Base-by-base conservation (phyloP, 1,284 basidiomycete genomes). In the Trichosporon ovoides region DNA sequence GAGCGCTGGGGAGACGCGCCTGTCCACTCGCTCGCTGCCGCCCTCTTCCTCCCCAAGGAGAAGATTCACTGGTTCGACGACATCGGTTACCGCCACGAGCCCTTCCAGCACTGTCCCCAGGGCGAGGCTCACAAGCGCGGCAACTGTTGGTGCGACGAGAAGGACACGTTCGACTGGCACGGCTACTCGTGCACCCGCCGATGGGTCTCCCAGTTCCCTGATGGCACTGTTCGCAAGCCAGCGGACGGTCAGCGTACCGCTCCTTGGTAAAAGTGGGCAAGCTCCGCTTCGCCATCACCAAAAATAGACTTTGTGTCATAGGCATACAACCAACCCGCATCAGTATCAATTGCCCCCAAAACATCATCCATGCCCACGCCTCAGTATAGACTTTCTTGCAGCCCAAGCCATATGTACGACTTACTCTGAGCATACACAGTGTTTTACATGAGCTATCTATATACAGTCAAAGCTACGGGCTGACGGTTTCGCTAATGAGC, bases 1-100 rank as follows among this genome's bases (percentile, higher is more conserved):
- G 89, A 91, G 58, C 68, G 76, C 61, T 78, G 76, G 82, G 90
- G 90, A 54, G 90, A 93, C 71, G 91, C 91, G 9, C 91, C 89
- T 3, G 83, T 92, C 9, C 89, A 91, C 68, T 87, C 85, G 54
- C 89, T 92, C 58, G 90, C 86, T 1, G 87, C 83, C 0, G 83
- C 86, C 0, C 72, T 91, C 20, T 89, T 92, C 66, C 83, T 85
- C 2, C 71, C 79, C 53, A 86, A 83, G 72, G 82, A 86, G 59
- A 83, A 89, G 69, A 79, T 91, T 18, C 87, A 89, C 69, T 89
- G 88, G 76, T 89, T 91, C 76, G 73, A 74, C 38, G 77, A 78
- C 65, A 78, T 79, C 57, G 78, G 77, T 28, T 79, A 79, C 63
- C 61, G 71, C 36, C 78, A 79, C 57, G 74, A 75, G 56, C 74